These are phyloP conservation scores for Allomyces javanicus DNA, from an alignment of 192 early-diverging fungal species.

Conservation along the genomic window DNA sequence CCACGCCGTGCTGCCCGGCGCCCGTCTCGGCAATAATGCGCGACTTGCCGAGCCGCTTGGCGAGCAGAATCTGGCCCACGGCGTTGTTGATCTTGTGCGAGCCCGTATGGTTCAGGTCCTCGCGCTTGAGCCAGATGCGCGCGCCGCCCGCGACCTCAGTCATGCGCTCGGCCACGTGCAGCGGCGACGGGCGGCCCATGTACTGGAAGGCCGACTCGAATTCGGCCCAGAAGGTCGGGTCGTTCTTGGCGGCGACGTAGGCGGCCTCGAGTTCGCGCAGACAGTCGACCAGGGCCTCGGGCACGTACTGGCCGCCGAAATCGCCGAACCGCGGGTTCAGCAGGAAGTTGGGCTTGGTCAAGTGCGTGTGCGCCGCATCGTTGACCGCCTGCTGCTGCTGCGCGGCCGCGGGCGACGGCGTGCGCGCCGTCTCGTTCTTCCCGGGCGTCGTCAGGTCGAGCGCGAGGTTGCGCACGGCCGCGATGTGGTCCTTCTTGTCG, in stretches of 20 bases:
- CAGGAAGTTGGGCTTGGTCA: background rate
- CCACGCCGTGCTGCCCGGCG: conserved; percentile 96
- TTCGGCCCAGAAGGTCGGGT: conserved; percentile 85
- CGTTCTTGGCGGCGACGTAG: conserved; percentile 58
- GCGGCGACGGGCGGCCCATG: conserved; percentile 74
- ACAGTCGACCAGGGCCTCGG: conserved; percentile 92
- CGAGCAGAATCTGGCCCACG: conserved; percentile 80
- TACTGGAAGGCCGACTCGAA: conserved; percentile 75
- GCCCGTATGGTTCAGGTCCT: conserved; percentile 97
- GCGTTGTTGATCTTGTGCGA: conserved; percentile 99
- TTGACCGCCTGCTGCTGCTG: conserved; percentile 6
- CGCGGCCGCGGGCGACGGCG: conserved; percentile 8
- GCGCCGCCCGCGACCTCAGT: conserved; percentile 63
- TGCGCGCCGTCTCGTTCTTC: conserved; percentile 10
- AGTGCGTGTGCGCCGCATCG: background rate
- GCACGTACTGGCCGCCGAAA: conserved; percentile 93
- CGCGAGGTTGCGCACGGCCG: conserved; percentile 26
- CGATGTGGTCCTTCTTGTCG: conserved; percentile 16
- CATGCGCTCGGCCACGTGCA: conserved; percentile 74
- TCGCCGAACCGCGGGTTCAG: conserved; percentile 58
- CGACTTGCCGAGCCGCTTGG: conserved; percentile 84
- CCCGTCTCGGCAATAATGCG: conserved; percentile 98
- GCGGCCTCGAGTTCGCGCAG: conserved; percentile 70
- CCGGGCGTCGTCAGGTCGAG: conserved; percentile 22
- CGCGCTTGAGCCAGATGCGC: conserved; percentile 91